Base-by-base conservation (phyloP, 202 grass and related monocot genomes). In the Elaeis oleifera region DNA sequence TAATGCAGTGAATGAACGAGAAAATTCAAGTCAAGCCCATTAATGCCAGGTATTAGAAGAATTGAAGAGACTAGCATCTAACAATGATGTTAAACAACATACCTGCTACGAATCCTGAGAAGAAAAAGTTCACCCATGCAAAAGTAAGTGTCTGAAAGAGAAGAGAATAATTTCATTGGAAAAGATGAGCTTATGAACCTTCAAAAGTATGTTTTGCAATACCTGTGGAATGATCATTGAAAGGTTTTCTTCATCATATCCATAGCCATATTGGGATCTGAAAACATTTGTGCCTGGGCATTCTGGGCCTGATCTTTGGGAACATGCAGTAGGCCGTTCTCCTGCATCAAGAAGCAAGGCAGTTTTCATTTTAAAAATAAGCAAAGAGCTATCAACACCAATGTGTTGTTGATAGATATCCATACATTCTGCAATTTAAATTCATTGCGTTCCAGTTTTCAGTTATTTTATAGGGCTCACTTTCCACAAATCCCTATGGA, bases 191-290 rank as follows among this genome's bases (percentile, higher is more conserved):
- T 56, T 22, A 32, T 26, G 4, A 48, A 26, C 14, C 49, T 6
- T 63, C 13, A 0, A 23, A 18, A 19, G 53, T 49, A 67, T 2
- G 6, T 6, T 63, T 18, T 4, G n/a, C 8, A 49, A 52, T 59
- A 97, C 94, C 88, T 99, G 94, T 19, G 94, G 94, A 74, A 99
- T 82, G 64, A 99, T 99, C 94, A 99, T 99, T 6, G 94, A 99
- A 16, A 99, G 82, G 49, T 99, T 99, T 99, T 99, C 82, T 99
- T 99, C 94, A 92, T 99, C 94, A 99, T 99, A 54, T 99, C 94
- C 94, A 99, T 99, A 49, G 94, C 94, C 88, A 99, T 89, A 78
- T 99, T 99, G 68, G 94, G 94, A 63, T 99, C 94, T 50, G 88
- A 90, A 82, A 99, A 99, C 94, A 99, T 99, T 56, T 90, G 85